These are phyloP conservation scores for Naegleria fowleri DNA, from an alignment of 208 protist genomes.

Conservation along the genomic window DNA sequence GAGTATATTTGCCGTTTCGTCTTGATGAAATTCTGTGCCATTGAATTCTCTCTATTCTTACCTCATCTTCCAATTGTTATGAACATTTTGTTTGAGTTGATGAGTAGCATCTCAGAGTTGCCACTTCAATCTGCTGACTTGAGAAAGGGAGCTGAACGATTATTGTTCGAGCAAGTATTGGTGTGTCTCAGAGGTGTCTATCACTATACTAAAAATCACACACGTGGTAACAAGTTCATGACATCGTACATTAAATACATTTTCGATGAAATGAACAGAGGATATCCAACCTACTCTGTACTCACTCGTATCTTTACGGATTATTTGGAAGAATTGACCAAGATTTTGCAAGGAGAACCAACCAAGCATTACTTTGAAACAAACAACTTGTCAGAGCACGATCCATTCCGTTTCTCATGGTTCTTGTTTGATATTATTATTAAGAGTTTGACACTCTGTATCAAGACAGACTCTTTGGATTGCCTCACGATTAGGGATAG, in stretches of 20 bases:
- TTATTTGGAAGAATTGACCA: not conserved
- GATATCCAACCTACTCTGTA: not conserved
- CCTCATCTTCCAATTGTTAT: not conserved
- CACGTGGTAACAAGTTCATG: not conserved
- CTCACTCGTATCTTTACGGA: not conserved
- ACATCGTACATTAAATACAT: not conserved
- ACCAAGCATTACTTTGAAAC: constrained; percentile 3
- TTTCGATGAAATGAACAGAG: not conserved
- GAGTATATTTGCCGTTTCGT: not conserved
- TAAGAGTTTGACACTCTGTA: not conserved
- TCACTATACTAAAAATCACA: not conserved
- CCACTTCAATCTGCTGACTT: not conserved
- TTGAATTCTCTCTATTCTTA: not conserved
- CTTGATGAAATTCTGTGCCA: constrained; percentile 1
- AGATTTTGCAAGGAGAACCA: not conserved
- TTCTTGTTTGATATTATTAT: constrained; percentile 13
- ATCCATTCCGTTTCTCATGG: not conserved
- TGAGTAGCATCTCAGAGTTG: not conserved
- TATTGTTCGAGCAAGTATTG: not conserved
- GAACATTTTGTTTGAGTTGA: not conserved
- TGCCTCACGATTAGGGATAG: not conserved
- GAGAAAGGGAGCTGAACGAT: not conserved
- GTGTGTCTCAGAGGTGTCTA: not conserved
- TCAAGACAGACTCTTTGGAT: not conserved
- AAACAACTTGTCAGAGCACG: not conserved